Conservation (phyloP, 768 basidiomycete species). For the Tylopilus balloui region DNA sequence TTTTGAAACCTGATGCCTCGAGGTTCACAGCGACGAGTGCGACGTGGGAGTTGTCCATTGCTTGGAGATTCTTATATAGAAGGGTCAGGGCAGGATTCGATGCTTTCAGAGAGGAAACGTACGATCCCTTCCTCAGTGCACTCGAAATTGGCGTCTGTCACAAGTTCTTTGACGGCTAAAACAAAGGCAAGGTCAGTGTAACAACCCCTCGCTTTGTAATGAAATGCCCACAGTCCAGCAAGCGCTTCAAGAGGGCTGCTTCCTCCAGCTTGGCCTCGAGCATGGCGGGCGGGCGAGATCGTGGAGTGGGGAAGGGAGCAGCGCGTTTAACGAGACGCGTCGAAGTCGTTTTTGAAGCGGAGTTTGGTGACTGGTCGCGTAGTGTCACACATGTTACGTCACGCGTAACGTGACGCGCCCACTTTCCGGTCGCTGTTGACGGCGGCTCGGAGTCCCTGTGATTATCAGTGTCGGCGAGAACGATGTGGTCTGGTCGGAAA, state of each 20-base stretch:
- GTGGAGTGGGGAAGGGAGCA: slow-evolving; percentile 3
- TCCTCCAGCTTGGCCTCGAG: slow-evolving; percentile 88
- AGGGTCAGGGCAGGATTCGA: background rate
- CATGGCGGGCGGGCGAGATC: slow-evolving; percentile 40
- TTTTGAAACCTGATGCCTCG: slow-evolving; percentile 71
- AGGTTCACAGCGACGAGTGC: slow-evolving; percentile 91
- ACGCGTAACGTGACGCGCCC: slow-evolving; percentile 23
- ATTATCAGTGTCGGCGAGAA: background rate
- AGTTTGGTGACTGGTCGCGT: slow-evolving; percentile 31
- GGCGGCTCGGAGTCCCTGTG: background rate
- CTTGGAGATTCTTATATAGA: slow-evolving; percentile 69
- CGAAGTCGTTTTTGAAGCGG: slow-evolving; percentile 31
- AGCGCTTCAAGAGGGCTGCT: slow-evolving; percentile 85
- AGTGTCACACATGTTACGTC: slow-evolving; percentile 26
- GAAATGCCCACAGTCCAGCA: slow-evolving; percentile 76
- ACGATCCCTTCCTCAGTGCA: slow-evolving; percentile 94
- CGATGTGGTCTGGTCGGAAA: slow-evolving; percentile 1
- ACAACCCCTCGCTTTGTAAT: background rate
- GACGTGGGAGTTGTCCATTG: slow-evolving; percentile 99
- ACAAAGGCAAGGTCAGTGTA: slow-evolving; percentile 5
- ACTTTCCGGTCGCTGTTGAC: too few relatives aligned
- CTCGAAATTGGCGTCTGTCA: slow-evolving; percentile 96
- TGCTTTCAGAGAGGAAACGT: slow-evolving; percentile 22
- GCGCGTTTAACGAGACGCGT: slow-evolving; percentile 30
- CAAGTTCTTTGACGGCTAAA: slow-evolving; percentile 95